A percentile compares a stretch with the other conserved stretches of the same genome.
Evolutionary conservation across 805 yeast species (phyloP).

Genomic region (Candida arabinofermentans): DNA sequence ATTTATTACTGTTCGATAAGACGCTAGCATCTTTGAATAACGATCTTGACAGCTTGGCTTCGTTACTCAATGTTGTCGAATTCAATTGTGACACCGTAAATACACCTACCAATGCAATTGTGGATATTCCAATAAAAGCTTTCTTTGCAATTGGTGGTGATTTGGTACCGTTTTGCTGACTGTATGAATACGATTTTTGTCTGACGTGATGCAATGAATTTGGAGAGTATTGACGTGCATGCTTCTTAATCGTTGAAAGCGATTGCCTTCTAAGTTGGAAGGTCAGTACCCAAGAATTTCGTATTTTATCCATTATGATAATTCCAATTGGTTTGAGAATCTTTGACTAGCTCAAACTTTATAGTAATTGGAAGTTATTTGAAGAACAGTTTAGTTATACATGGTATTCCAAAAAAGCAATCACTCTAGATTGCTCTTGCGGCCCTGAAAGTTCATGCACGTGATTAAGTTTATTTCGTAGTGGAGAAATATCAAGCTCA

Average conservation of each 20-base stretch:
- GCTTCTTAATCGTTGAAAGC: neutral
- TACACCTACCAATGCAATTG: constrained; percentile 5
- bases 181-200: too few relatives aligned
- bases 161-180: too few relatives aligned
- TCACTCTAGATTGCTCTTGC: too few relatives aligned
- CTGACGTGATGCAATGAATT: neutral
- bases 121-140: constrained; percentile 6
- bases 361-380: too few relatives aligned
- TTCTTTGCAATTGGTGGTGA: neutral
- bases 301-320: neutral
- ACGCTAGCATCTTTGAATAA: constrained; percentile 15
- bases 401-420: too few relatives aligned
- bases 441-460: too few relatives aligned
- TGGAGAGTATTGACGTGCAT: constrained; percentile 2
- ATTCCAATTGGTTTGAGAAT: too few relatives aligned
- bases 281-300: neutral
- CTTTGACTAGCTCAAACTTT: too few relatives aligned
- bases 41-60: constrained; percentile 9
- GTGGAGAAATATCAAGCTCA: too few relatives aligned
- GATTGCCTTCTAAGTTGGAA: neutral
- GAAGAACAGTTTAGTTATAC: too few relatives aligned
- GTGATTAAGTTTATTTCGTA: too few relatives aligned
- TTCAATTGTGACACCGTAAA: neutral
- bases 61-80: constrained; percentile 8
- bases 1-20: constrained; percentile 30